Percentiles rank a stretch among this genome's conserved stretches.
phyloP scores from a whole-genome alignment of 2,329 filamentous ascomycete genomes.

The Pseudogymnoascus sp. region DNA sequence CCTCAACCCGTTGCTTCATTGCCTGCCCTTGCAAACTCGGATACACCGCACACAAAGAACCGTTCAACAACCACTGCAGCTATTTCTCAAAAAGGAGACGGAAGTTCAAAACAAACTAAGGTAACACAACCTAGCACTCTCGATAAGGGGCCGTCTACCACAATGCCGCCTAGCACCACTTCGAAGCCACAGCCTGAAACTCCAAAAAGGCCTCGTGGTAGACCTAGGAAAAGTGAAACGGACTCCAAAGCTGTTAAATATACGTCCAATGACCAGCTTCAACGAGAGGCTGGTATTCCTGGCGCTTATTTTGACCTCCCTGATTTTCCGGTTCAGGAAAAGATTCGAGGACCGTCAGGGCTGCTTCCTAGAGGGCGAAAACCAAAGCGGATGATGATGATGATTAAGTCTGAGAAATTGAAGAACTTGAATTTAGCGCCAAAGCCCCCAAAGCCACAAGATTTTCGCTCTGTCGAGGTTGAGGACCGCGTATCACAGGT shows the following conservation, averaged over 20 bases:
- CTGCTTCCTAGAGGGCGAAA: constrained; percentile 1
- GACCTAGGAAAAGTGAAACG: background rate
- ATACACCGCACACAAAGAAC: background rate
- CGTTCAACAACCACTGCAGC: background rate
- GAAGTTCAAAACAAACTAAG: background rate
- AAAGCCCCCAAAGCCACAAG: constrained; percentile 13
- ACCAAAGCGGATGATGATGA: constrained; percentile 11
- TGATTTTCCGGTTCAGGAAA: constrained; percentile 8
- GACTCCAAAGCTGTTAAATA: background rate
- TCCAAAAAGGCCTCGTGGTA: background rate
- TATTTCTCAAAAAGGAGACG: background rate
- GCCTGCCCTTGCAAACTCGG: background rate
- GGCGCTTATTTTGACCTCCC: constrained; percentile 18
- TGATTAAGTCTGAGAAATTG: constrained; percentile 18
- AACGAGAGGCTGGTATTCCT: constrained; percentile 16
- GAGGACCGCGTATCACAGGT: constrained; percentile 9
- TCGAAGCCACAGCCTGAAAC: background rate
- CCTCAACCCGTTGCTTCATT: background rate
- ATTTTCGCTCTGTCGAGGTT: constrained; percentile 12
- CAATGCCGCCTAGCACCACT: background rate
- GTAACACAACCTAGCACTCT: background rate
- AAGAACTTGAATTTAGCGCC: constrained; percentile 13
- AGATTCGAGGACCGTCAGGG: background rate
- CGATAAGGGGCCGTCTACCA: background rate
- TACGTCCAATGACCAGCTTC: constrained; percentile 15